Conservation (phyloP, 108 stramenopile genomes). For the Cyclostephanos invisitatus region DNA sequence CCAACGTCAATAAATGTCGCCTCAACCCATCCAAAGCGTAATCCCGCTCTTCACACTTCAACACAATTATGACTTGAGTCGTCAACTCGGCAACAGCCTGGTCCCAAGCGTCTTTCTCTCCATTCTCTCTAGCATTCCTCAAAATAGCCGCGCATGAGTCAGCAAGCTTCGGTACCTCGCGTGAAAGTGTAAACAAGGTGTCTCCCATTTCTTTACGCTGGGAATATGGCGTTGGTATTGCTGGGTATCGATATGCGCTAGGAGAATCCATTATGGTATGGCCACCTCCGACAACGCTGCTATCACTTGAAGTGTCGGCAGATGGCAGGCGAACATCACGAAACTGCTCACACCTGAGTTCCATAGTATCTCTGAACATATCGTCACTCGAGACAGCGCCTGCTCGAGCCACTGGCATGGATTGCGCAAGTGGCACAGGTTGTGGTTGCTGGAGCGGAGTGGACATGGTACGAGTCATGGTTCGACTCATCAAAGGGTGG, state of each 20-base stretch:
- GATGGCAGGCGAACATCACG: slow-evolving; percentile 49
- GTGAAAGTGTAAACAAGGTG: slow-evolving; percentile 64
- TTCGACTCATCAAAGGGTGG: slow-evolving; percentile 35
- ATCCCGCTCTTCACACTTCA: slow-evolving; percentile 72
- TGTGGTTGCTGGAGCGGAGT: background rate
- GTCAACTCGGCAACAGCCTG: slow-evolving; percentile 75
- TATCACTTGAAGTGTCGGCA: background rate
- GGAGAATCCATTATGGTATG: slow-evolving; percentile 1
- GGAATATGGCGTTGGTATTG: slow-evolving; percentile 66
- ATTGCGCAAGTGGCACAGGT: background rate
- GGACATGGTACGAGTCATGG: slow-evolving; percentile 31
- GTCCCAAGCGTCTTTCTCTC: slow-evolving; percentile 75
- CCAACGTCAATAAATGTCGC: slow-evolving; percentile 63
- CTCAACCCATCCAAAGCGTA: slow-evolving; percentile 64
- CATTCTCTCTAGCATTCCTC: slow-evolving; percentile 60
- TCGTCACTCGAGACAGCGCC: slow-evolving; percentile 16
- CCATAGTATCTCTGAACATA: slow-evolving; percentile 42
- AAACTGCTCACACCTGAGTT: slow-evolving; percentile 74
- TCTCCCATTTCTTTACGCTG: slow-evolving; percentile 81
- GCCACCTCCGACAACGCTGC: slow-evolving; percentile 5
- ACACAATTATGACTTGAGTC: slow-evolving; percentile 71
- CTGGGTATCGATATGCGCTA: slow-evolving; percentile 60
- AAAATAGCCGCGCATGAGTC: slow-evolving; percentile 64
- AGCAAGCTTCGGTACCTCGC: slow-evolving; percentile 58
- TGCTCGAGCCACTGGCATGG: slow-evolving; percentile 2